phyloP scores from a whole-genome alignment of 2,329 filamentous ascomycete species.

The Neonectria faginata region DNA sequence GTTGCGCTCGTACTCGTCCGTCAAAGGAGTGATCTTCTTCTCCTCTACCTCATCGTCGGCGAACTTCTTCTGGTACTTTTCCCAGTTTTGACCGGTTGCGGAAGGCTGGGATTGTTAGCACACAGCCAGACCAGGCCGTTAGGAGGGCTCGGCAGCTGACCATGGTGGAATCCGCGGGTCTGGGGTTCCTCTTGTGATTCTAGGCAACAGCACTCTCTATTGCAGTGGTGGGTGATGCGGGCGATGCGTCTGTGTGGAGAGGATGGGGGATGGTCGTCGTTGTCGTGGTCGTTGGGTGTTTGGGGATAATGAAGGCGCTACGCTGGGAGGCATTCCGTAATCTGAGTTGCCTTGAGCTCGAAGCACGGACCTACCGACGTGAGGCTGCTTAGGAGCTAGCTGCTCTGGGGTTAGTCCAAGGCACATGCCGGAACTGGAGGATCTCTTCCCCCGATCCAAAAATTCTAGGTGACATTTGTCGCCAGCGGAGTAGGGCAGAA shows the following conservation, averaged over 20 bases:
- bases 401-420: constrained; percentile 37
- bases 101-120: constrained; percentile 75
- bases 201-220: not conserved
- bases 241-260: constrained; percentile 20
- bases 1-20: constrained; percentile 82
- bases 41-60: constrained; percentile 97
- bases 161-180: constrained; percentile 55
- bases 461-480: constrained; percentile 51
- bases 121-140: constrained; percentile 22
- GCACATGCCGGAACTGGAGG: constrained; percentile 53
- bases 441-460: constrained; percentile 56
- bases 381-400: constrained; percentile 44
- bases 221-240: constrained; percentile 2
- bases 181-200: constrained; percentile 19
- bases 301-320: constrained; percentile 48
- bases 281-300: constrained; percentile 41
- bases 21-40: constrained; percentile 98
- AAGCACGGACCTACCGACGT: constrained; percentile 47
- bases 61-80: constrained; percentile 98
- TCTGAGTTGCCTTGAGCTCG: constrained; percentile 56
- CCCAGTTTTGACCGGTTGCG: constrained; percentile 94
- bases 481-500: constrained; percentile 54
- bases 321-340: constrained; percentile 54
- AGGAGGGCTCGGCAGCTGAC: constrained; percentile 47
- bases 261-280: constrained; percentile 26